A percentile compares a stretch with the other conserved stretches of the same genome.
Conservation (phyloP, 768 basidiomycete species). For the Phaeotremella fagi region DNA sequence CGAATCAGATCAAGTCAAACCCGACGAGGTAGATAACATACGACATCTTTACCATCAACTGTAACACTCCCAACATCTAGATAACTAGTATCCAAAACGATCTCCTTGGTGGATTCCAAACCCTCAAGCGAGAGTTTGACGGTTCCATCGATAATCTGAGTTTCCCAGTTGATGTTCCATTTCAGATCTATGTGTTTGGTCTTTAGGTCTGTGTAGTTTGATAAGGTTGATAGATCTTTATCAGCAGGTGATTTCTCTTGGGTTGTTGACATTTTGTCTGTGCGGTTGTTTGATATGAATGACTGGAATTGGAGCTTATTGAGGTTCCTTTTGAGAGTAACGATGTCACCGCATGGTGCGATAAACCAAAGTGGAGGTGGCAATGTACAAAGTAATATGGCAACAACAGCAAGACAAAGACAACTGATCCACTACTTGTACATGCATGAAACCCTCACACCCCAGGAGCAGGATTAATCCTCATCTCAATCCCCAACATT, state of each 20-base stretch:
- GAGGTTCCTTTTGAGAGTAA: too few species aligned
- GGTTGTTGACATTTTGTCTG: slow-evolving; percentile 3
- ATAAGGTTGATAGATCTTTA: slow-evolving; percentile 59
- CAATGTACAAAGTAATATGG: too few species aligned
- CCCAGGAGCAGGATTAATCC: slow-evolving; percentile 54
- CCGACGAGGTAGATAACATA: slow-evolving; percentile 28
- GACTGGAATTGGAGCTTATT: not conserved
- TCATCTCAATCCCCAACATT: slow-evolving; percentile 74
- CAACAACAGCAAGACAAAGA: too few species aligned
- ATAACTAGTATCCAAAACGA: slow-evolving; percentile 65
- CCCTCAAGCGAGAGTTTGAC: slow-evolving; percentile 62
- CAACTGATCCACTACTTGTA: too few species aligned
- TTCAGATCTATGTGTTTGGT: slow-evolving; percentile 67
- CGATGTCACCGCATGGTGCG: too few species aligned
- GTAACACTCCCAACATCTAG: slow-evolving; percentile 58
- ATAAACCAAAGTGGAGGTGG: too few species aligned
- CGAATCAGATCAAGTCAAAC: not conserved
- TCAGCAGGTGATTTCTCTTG: slow-evolving; percentile 49
- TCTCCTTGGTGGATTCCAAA: slow-evolving; percentile 53
- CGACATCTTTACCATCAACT: slow-evolving; percentile 56
- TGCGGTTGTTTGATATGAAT: not conserved
- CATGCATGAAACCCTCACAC: not conserved
- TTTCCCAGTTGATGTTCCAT: slow-evolving; percentile 72
- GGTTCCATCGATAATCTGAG: slow-evolving; percentile 60
- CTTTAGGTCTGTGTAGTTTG: slow-evolving; percentile 68